Evolutionary conservation across 108 stramenopile species (phyloP), one percentile per base, ranked within the genome.

Genomic region (Cyclotella baltica): DNA sequence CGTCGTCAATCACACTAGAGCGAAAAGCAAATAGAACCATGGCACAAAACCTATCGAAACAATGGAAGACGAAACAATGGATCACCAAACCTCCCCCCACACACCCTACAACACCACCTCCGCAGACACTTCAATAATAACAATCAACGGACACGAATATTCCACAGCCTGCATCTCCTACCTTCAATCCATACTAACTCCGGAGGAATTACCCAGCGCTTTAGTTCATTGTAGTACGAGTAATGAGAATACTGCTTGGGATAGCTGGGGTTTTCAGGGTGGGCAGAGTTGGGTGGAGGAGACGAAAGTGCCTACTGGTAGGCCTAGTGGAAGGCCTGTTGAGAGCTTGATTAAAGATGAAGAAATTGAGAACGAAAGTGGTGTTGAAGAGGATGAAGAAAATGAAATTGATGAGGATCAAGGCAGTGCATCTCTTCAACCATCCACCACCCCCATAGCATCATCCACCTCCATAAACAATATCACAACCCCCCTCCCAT

Each of bases 81-180:
- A 43, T 13, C 40, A n/a, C n/a, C n/a, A n/a, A n/a, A n/a, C 40
- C 13, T 43, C 40, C 10, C 10, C 40, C 40, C 6, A 43, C 40
- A 43, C 10, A 6, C 6, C 13, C 13, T 6, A 43, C 40, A 65
- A 31, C 58, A 20, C 13, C 58, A 30, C 62, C 2, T 36, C 19
- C 62, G 2, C 37, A 38, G 38, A 18, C 4, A 16, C n/a, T 36
- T 11, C 35, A 9, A 36, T 38, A n/a, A n/a, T 63, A 5, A 31
- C 29, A 23, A 58, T 58, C 57, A 8, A 58, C 57, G 5, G 9
- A 23, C 25, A 30, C 4, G 9, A 28, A 20, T 63, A 63, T 36
- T 20, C n/a, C 18, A n/a, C 62, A 3, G 31, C 23, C 28, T 67
- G 65, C 65, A 47, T 67, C 65, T 22, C 43, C 47, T 67, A 67